Conservation (phyloP, 1,139 yeast genomes). For the Candida glucosophila region DNA sequence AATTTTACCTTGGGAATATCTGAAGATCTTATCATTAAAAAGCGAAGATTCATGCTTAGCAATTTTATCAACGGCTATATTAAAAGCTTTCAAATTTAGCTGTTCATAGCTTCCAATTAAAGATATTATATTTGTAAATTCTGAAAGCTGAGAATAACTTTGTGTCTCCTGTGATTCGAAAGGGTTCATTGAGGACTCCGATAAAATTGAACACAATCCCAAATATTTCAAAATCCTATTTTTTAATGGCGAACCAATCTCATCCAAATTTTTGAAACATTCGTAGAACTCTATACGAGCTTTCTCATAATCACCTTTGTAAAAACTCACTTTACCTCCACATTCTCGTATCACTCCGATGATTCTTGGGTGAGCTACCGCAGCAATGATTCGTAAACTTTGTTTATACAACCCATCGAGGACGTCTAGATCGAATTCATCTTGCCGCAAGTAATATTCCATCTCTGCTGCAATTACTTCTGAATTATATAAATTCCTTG, state of each 20-base stretch:
- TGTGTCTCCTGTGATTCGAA: slow-evolving; percentile 55
- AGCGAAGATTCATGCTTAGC: slow-evolving; percentile 13
- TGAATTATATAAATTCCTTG: slow-evolving; percentile 38
- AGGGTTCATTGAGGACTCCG: slow-evolving; percentile 60
- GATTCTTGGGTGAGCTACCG: slow-evolving; percentile 69
- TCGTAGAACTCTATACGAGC: slow-evolving; percentile 66
- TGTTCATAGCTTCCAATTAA: slow-evolving; percentile 26
- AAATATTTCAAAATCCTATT: slow-evolving; percentile 55
- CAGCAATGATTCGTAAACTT: slow-evolving; percentile 43
- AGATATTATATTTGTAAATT: slow-evolving; percentile 20
- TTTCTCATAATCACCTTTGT: slow-evolving; percentile 47
- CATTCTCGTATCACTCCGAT: slow-evolving; percentile 68
- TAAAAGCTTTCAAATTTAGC: slow-evolving; percentile 16
- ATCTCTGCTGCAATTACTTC: slow-evolving; percentile 65
- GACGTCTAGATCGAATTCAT: slow-evolving; percentile 22
- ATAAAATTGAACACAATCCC: slow-evolving; percentile 54
- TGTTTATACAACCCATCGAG: slow-evolving; percentile 41
- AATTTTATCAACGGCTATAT: slow-evolving; percentile 10
- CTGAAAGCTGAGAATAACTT: slow-evolving; percentile 30
- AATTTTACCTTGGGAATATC: slow-evolving; percentile 17
- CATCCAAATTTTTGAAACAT: slow-evolving; percentile 70
- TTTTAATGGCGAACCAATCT: slow-evolving; percentile 56
- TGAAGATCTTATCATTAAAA: slow-evolving; percentile 23
- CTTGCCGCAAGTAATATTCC: slow-evolving; percentile 32
- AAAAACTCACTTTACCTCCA: slow-evolving; percentile 64